Evolutionary conservation across 2,329 filamentous ascomycete genomes (phyloP), one percentile per base, ranked within the genome.

Genomic region (Hypoxylon sp.): DNA sequence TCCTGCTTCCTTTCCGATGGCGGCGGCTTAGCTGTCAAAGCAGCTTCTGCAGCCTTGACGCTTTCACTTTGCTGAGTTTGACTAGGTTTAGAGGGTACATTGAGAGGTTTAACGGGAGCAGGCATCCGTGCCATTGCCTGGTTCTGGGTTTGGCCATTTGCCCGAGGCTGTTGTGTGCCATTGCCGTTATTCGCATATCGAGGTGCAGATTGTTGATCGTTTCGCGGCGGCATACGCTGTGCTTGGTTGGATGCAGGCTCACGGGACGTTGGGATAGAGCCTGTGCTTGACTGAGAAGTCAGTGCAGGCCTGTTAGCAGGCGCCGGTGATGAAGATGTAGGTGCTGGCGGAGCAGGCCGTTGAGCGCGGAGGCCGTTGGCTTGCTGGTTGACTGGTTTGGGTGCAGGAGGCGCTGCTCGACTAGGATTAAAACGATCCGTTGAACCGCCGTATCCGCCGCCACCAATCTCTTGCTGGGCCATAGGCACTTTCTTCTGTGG

Each of bases 1-100:
- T 98, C 96, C 82, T 97, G 94, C 81, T 93, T 90, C 69, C 93
- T 90, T 75, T 94, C 90, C 31, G 90, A 81, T 2, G 90, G 81
- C 26, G 89, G 79, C 48, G 92, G 91, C 82, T 97, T 96, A 76
- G 95, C 91, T 14, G 92, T 95, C 62, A 98, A 87, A 9, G 94
- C 94, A 59, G 92, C 91, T 80, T 98, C 94, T 3, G 95, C 94
- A 75, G 94, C 93, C 83, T 96, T 97, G 73, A 97, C 89, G 31
- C 91, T 87, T 76, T 96, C 93, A 64, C 72, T 83, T 74, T 83
- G 86, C 78, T 84, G 75, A 73, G 84, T 78, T 39, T 79, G 74
- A 69, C 82, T 81, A 68, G 88, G 87, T 81, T 94, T 94, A 65
- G 88, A 85, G 10, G 88, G 89, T 66, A 95, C 91, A 76, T 95